A percentile compares a stretch with the other conserved stretches of the same genome.
Conservation (phyloP, 2,329 filamentous ascomycete species). For the Colletotrichum musicola region DNA sequence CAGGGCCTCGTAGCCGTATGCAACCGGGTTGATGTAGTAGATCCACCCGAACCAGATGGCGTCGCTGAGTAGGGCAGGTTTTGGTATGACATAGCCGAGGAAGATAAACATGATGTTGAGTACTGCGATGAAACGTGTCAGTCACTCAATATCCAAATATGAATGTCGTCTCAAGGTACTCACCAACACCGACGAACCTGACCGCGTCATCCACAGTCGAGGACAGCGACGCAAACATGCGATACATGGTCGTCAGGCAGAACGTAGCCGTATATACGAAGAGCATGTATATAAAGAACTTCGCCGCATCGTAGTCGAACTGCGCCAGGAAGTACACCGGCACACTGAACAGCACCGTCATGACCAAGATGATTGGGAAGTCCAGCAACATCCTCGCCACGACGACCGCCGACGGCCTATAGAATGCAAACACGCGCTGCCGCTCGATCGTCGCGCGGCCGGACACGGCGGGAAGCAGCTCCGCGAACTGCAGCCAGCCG, state of each 20-base stretch:
- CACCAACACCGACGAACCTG: slow-evolving; percentile 45
- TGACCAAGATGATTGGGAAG: slow-evolving; percentile 29
- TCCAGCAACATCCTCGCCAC: slow-evolving; percentile 31
- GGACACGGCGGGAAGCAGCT: slow-evolving; percentile 26
- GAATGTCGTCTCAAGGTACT: neutral
- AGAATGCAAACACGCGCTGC: slow-evolving; percentile 34
- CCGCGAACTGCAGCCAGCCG: slow-evolving; percentile 39
- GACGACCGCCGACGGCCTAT: slow-evolving; percentile 37
- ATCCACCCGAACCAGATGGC: slow-evolving; percentile 81
- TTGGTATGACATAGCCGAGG: slow-evolving; percentile 74
- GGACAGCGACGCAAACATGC: slow-evolving; percentile 66
- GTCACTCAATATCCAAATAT: slow-evolving; percentile 44
- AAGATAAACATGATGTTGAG: slow-evolving; percentile 75
- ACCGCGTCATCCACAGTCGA: slow-evolving; percentile 74
- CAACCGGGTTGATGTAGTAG: slow-evolving; percentile 73
- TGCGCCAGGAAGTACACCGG: slow-evolving; percentile 34
- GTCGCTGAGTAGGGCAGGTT: slow-evolving; percentile 64
- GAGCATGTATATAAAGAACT: slow-evolving; percentile 37
- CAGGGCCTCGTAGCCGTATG: slow-evolving; percentile 74
- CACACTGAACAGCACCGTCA: slow-evolving; percentile 30
- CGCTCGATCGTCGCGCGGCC: slow-evolving; percentile 36
- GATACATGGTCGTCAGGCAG: slow-evolving; percentile 38
- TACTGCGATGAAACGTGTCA: slow-evolving; percentile 47
- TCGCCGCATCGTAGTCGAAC: slow-evolving; percentile 36
- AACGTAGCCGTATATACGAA: slow-evolving; percentile 36